Percentiles rank a stretch among this genome's conserved stretches.
Conservation (phyloP, 495 filamentous ascomycete genomes). For the Aspergillus olivimuriae region DNA sequence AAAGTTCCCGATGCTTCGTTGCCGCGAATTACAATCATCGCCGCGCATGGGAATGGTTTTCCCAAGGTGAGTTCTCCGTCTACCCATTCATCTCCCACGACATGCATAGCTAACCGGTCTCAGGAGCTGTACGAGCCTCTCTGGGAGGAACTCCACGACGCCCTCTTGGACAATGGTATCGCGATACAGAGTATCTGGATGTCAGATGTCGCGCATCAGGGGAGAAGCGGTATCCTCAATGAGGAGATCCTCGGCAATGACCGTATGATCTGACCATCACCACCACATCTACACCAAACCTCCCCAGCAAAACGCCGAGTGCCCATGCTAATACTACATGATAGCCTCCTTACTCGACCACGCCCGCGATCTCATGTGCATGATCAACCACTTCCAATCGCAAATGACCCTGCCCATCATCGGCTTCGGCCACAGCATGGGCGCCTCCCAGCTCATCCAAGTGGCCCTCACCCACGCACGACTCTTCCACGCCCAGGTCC, state of each 20-base stretch:
- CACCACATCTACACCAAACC: too few species aligned
- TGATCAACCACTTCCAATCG: slow-evolving; percentile 67
- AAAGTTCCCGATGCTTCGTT: slow-evolving; percentile 46
- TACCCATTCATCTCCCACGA: too few species aligned
- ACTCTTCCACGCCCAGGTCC: background rate
- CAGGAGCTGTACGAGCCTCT: slow-evolving; percentile 74
- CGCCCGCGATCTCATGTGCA: slow-evolving; percentile 64
- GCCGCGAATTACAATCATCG: slow-evolving; percentile 67
- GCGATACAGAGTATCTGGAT: slow-evolving; percentile 68
- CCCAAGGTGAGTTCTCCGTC: slow-evolving; percentile 49
- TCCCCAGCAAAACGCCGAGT: too few species aligned
- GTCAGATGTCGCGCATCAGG: slow-evolving; percentile 62
- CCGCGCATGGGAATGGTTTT: slow-evolving; percentile 69
- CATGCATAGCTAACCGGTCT: background rate
- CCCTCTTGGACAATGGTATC: slow-evolving; percentile 37
- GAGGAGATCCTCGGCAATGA: slow-evolving; percentile 60
- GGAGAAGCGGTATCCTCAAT: slow-evolving; percentile 62
- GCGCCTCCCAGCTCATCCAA: background rate
- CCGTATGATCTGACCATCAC: slow-evolving; percentile 31
- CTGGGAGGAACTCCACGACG: slow-evolving; percentile 57
- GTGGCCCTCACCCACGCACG: background rate
- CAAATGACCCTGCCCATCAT: slow-evolving; percentile 61
- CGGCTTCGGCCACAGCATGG: slow-evolving; percentile 55
- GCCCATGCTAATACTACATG: too few species aligned
- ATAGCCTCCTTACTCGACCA: slow-evolving; percentile 44